Evolutionary conservation across 495 filamentous ascomycete species (phyloP), one percentile per base, ranked within the genome.

Genomic region (Penicillium pulvis): DNA sequence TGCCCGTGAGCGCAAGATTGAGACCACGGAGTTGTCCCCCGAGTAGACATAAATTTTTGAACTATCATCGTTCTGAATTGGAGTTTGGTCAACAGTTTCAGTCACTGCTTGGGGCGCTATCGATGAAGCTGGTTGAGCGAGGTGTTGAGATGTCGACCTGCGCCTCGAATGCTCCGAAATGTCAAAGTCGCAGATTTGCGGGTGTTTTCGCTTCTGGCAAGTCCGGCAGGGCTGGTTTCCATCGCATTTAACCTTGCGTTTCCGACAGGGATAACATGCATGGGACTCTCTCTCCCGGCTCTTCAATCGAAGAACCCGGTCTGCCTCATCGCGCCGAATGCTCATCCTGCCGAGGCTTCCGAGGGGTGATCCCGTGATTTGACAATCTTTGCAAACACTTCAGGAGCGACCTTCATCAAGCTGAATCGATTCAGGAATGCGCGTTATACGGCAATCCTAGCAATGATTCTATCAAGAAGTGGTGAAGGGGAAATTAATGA

Each of bases 231-330:
- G 73, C 9, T 67, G 59, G 3, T 45, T 49, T 7, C 63, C 66
- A 50, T 76, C 71, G 24, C 75, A 77, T 59, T 76, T 75, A 16
- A 76, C 75, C 55, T 77, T 77, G n/a, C 75, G 71, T 43, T 72
- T 71, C 12, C 69, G 66, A 60, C 75, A 76, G 14, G 75, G 71
- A 52, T 77, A 76, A 41, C 73, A 77, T 4, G 75, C 73, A 46
- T 64, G 66, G 1, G 62, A 48, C 59, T 76, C 75, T 23, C 71
- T 66, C 19, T 71, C 68, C 51, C 68, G 62, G 44, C 71, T 66
- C 45, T 66, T 72, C 2, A 65, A 59, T 0, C 58, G 64, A 10
- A 77, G 65, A 3, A 75, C 69, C 24, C 70, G 69, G 49, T 76
- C 70, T 23, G 57, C 60, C 54, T 70, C 59, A 36, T 62, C 57